Conservation (phyloP, 768 basidiomycete species). For the Auriculariales sp. region DNA sequence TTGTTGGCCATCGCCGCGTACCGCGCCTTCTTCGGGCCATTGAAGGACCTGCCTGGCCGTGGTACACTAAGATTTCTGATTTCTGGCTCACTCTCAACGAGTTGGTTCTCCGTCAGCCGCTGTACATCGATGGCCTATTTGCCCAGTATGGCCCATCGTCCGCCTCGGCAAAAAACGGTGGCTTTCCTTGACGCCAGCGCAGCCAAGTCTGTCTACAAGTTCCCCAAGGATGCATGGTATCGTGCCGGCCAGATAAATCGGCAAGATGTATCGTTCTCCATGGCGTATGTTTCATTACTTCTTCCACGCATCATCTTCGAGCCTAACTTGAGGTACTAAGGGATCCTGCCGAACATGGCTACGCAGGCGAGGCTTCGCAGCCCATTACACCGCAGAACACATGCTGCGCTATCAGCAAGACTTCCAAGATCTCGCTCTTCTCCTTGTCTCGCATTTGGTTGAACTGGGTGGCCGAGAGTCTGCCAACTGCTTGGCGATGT, state of each 20-base stretch:
- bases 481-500: background rate
- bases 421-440: conserved; percentile 44
- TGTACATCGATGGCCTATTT: conserved; percentile 51
- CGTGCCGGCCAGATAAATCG: conserved; percentile 39
- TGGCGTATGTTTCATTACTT: background rate
- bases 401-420: conserved; percentile 51
- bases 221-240: background rate
- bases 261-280: conserved; percentile 28
- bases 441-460: conserved; percentile 31
- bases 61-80: conserved; percentile 64
- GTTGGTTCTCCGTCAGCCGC: conserved; percentile 61
- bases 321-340: too few relatives aligned
- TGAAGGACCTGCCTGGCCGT: conserved; percentile 61
- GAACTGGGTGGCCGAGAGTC: background rate
- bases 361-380: conserved; percentile 62
- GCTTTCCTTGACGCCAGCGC: background rate
- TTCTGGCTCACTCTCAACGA: conserved; percentile 63
- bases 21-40: conserved; percentile 47
- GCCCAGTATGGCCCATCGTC: conserved; percentile 60
- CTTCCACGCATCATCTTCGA: too few relatives aligned
- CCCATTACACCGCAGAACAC: conserved; percentile 55
- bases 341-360: conserved; percentile 52
- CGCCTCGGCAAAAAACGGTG: conserved; percentile 64
- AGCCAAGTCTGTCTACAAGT: background rate
- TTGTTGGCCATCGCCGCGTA: too few relatives aligned